These are phyloP conservation scores for Stromatinia cepivora DNA, from an alignment of 2,329 filamentous ascomycete species.

Conservation along the genomic window DNA sequence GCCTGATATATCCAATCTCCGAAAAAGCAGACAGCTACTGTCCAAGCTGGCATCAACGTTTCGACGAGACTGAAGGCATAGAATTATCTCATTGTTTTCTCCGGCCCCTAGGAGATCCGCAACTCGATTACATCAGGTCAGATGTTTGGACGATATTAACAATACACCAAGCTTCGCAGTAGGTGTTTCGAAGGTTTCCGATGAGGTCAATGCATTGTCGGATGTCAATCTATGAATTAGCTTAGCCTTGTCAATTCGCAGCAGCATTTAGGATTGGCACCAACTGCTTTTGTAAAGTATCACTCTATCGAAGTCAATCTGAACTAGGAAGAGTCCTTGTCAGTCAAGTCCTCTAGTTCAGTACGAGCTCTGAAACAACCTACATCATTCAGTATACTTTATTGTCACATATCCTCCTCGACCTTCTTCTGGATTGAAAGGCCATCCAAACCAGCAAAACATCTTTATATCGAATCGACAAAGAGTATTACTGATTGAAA, in stretches of 20 bases:
- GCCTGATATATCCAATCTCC: conserved; percentile 31
- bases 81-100: conserved; percentile 32
- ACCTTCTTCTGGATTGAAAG: conserved; percentile 28
- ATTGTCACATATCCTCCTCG: conserved; percentile 17
- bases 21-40: conserved; percentile 27
- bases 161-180: conserved; percentile 38
- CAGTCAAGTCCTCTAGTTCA: conserved; percentile 34
- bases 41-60: conserved; percentile 34
- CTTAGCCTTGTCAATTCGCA: conserved; percentile 33
- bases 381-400: conserved; percentile 32
- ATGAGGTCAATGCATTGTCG: conserved; percentile 42
- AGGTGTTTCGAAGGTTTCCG: conserved; percentile 40
- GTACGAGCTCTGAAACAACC: conserved; percentile 36
- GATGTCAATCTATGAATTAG: conserved; percentile 36
- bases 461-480: conserved; percentile 19
- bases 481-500: not conserved
- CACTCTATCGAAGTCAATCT: conserved; percentile 36
- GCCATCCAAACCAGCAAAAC: conserved; percentile 20
- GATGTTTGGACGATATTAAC: conserved; percentile 38
- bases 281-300: conserved; percentile 35
- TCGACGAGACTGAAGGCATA: conserved; percentile 32
- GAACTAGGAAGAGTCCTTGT: conserved; percentile 30
- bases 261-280: conserved; percentile 31
- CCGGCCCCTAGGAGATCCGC: conserved; percentile 35
- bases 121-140: conserved; percentile 31